Evolutionary conservation across 1,284 basidiomycete genomes (phyloP), one percentile per base, ranked within the genome.

Genomic region (Ganoderma boninense): DNA sequence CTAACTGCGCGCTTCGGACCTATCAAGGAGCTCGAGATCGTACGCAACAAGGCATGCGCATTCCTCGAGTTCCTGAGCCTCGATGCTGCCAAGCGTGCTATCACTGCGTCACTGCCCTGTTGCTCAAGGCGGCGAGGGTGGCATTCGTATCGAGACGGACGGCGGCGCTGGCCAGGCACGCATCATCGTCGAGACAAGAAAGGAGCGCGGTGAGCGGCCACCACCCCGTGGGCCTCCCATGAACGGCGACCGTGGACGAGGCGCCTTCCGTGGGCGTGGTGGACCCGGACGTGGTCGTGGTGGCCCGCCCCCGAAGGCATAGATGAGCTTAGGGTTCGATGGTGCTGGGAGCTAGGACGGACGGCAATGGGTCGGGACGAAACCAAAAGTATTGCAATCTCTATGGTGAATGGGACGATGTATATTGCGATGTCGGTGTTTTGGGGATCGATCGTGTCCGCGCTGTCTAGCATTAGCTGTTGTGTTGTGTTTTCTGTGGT

Each of bases 51-150:
- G 82, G 95, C 95, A 0, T 98, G 97, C 79, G 97, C 97, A 0
- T 99, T 99, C 87, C 87, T 97, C 77, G 97, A 99, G 81, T 99
- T 97, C 83, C 82, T 81, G 46, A 85, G 84, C 10, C 82, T 97
- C 71, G 96, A 98, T 4, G 84, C 89, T 35, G 97, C 97, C 18
- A 89, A 91, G 75, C 90, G 92, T 69, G 97, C 97, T 2, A 97
- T 99, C 76, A 83, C 88, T 32, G 88, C 92, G 4, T 94, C 91
- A 52, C 81, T 97, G n/a, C 63, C 86, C 89, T 1, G 78, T 82
- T 44, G 74, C 79, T 57, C 89, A 91, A 73, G 96, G 95, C 70
- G 96, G 95, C 42, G 95, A 97, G 78, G 96, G 95, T 68, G 95
- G 95, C n/a, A 87, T 98, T 70, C 90, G 89, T 77, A 84, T 97